Base-by-base conservation (phyloP, 108 stramenopile genomes). In the Ochromonas danica region DNA sequence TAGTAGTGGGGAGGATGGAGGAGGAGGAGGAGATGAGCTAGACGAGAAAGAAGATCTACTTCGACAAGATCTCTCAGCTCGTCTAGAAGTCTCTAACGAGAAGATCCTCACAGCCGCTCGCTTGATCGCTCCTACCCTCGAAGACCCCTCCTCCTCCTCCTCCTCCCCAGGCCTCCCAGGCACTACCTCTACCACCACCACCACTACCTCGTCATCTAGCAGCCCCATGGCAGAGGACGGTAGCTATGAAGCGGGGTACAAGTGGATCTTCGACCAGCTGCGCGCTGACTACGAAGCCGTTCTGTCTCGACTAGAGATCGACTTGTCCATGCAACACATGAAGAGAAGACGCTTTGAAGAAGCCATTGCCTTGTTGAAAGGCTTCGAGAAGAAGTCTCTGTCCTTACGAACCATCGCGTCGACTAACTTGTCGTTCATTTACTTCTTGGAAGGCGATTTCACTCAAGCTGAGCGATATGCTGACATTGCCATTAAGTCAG, bases 381-480 rank as follows among this genome's bases (percentile, higher is more conserved):
- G 85, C 38, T 91, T 95, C 62, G 92, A 94, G 81, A 89, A 89
- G 82, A 93, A 92, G 79, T 89, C 88, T 77, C 78, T 80, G 77
- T 85, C 86, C 61, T 83, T 89, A 39, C 91, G 87, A 84, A 88
- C 93, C 45, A 85, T 81, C 81, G 88, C 92, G 36, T 90, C 91
- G n/a, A 92, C 91, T 10, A 95, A 94, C 78, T 83, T 95, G 17
- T 89, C 89, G 3, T 93, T 93, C 81, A 81, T 95, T 39, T 91
- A 90, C 78, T 93, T 94, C 61, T 89, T 95, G 0, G 91, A 93
- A 81, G 92, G 93, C 43, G 89, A 93, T 51, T 61, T 71, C 61
- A 3, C 27, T 10, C 42, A 74, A 71, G 93, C 94, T 6, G 91
- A 94, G 39, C 77, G 81, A 45, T 90, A 92, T 82, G 94, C 93